phyloP scores from a whole-genome alignment of 2,329 filamentous ascomycete genomes.

The Cladophialophora immunda region DNA sequence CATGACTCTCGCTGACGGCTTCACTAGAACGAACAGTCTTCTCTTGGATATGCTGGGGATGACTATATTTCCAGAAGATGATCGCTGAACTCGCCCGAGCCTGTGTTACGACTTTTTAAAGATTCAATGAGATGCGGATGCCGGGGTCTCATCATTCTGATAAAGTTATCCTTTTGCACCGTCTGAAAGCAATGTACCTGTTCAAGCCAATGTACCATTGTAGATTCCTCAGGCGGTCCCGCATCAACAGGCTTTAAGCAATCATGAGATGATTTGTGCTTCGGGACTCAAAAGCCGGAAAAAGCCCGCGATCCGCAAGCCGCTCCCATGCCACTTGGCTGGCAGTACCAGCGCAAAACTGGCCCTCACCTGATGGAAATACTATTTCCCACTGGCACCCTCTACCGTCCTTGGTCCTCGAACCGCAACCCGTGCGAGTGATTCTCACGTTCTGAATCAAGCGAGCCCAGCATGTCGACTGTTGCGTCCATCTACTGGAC shows the following conservation, averaged over 20 bases:
- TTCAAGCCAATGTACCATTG: background rate
- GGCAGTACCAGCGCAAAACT: background rate
- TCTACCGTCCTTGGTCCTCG: too few relatives aligned
- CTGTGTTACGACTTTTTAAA: background rate
- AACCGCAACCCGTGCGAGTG: background rate
- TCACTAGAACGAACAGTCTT: background rate
- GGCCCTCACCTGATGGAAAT: background rate
- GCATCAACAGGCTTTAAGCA: background rate
- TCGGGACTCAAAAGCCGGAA: background rate
- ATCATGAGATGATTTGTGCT: background rate
- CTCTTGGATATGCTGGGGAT: background rate
- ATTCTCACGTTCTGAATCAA: conserved; percentile 6
- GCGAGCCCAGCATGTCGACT: background rate
- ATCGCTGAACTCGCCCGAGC: background rate
- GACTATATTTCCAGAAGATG: background rate
- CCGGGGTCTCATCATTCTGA: background rate
- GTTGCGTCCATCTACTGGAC: background rate
- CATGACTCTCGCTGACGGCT: background rate
- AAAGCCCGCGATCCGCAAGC: background rate
- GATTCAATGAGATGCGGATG: background rate
- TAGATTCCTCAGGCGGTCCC: background rate
- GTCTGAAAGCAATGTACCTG: background rate
- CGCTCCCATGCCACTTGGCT: background rate
- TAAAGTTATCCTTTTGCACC: conserved; percentile 1
- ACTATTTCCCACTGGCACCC: background rate